Base-by-base conservation (phyloP, 2,329 filamentous ascomycete species). In the Pezicula radicicola region DNA sequence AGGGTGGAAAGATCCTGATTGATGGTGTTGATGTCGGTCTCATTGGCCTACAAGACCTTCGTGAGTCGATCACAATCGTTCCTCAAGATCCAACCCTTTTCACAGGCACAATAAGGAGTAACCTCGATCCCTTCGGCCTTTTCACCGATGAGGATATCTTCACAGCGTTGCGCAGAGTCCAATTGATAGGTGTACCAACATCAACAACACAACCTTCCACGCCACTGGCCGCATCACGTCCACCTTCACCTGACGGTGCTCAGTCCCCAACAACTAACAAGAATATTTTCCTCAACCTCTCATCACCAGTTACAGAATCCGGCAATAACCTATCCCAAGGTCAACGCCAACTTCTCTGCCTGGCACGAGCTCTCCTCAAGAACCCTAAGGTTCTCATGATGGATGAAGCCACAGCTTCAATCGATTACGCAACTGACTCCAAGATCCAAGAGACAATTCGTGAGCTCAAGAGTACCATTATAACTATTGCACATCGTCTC, bases 321-420 rank as follows among this genome's bases (percentile, higher is more conserved):
- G 94, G 94, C 45, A 88, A 87, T 56, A 99, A 99, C 65, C 79
- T 99, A 10, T 97, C 93, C 0, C 94, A 99, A 70, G 94, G 94
- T 44, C 94, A 99, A 69, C 85, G 94, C 7, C 94, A 99, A 70
- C 85, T 99, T 9, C 77, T 99, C 51, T 99, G 94, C 67, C 83
- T 99, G 9, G 94, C 93, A 0, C 87, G 94, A 50, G 94, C 94
- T 0, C 83, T 99, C 60, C 86, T 99, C 57, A 97, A 96, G 72
- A 83, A 84, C 33, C 92, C 94, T 0, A 92, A 89, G 58, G 91
- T 99, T 2, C 77, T 99, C n/a, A 87, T 99, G 66, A 97, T 99
- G 94, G 94, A 99, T 70, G 94, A 99, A 75, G 94, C 94, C 1
- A 99, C 94, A 0, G 94, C 94, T 0, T 96, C 90, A 0, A 97